Percentiles rank a stretch among this genome's conserved stretches.
Evolutionary conservation across 495 filamentous ascomycete genomes (phyloP).

Genomic region (Diplogelasinospora grovesii): DNA sequence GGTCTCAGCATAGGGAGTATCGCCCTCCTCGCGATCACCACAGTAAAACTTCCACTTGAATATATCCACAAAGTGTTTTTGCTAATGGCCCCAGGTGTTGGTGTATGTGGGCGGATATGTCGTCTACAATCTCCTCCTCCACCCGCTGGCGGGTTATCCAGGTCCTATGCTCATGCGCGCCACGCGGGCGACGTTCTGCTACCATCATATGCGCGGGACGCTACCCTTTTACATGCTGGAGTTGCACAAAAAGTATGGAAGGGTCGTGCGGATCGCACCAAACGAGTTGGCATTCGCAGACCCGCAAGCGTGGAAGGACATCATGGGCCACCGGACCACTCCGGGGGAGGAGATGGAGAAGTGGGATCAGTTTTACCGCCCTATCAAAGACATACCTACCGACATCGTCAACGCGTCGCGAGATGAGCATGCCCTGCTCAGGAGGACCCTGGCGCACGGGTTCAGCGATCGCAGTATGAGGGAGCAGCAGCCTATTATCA

Average conservation of each 20-base stretch:
- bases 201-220: slow-evolving; percentile 26
- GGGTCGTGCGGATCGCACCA: slow-evolving; percentile 48
- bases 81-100: too few species aligned
- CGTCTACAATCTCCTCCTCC: slow-evolving; percentile 44
- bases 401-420: slow-evolving; percentile 28
- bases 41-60: too few species aligned
- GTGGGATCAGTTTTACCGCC: slow-evolving; percentile 26
- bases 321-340: slow-evolving; percentile 41
- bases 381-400: slow-evolving; percentile 16
- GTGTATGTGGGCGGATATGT: slow-evolving; percentile 8
- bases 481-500: slow-evolving; percentile 41
- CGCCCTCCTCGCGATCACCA: too few species aligned
- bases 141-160: slow-evolving; percentile 44
- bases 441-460: slow-evolving; percentile 45
- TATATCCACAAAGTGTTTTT: too few species aligned
- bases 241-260: slow-evolving; percentile 46
- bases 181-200: slow-evolving; percentile 27
- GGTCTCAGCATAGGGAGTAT: too few species aligned
- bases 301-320: slow-evolving; percentile 49
- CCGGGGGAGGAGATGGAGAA: slow-evolving; percentile 27
- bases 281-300: slow-evolving; percentile 45
- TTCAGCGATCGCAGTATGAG: slow-evolving; percentile 46
- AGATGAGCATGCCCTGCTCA: slow-evolving; percentile 36
- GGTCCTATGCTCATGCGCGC: slow-evolving; percentile 41
- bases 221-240: slow-evolving; percentile 34